Base-by-base conservation (phyloP, 805 yeast species). In the Candida easanensis region DNA sequence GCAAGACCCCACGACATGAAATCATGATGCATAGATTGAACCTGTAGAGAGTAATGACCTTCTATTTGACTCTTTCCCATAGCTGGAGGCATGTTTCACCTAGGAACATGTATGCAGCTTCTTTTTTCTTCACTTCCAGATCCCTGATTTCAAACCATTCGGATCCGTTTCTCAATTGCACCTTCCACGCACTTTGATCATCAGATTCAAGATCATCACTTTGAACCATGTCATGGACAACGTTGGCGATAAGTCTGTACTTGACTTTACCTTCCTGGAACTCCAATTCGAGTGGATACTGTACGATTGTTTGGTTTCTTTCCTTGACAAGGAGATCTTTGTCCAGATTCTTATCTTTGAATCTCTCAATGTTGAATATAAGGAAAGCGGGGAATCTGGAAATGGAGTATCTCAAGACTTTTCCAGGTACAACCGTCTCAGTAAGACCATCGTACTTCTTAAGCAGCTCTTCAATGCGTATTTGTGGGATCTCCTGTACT, bases 51-150 rank as follows among this genome's bases (percentile, higher is more conserved):
- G n/a, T n/a, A n/a, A n/a, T 32, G 15, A 21, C 27, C 10, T 21
- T 16, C 26, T 27, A 45, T 26, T 36, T 38, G 2, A 48, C 42
- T 37, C 58, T 62, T 48, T 76, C 73, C 90, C 93, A 84, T 10
- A 86, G 64, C 60, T 85, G 91, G 20, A 87, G 63, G 60, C 76
- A 79, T 26, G 78, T 73, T 52, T 83, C 86, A 31, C 73, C 70
- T 23, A 85, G 58, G 54, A 84, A 81, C 42, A 87, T 52, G 32
- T 84, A 64, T 48, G 82, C 88, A 39, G 68, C 68, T 30, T 80
- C 80, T 18, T 75, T 70, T 13, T 58, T 58, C 27, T 63, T 68
- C 1, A 77, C 71, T 11, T 63, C 56, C 38, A 78, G 62, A 53
- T 84, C 81, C 38, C 75, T 70, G 13, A 86, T 69, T 48, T 77